Evolutionary conservation across 164 flowering plant species (phyloP), one percentile per base, ranked within the genome.

Genomic region (Macadamia tetraphylla): DNA sequence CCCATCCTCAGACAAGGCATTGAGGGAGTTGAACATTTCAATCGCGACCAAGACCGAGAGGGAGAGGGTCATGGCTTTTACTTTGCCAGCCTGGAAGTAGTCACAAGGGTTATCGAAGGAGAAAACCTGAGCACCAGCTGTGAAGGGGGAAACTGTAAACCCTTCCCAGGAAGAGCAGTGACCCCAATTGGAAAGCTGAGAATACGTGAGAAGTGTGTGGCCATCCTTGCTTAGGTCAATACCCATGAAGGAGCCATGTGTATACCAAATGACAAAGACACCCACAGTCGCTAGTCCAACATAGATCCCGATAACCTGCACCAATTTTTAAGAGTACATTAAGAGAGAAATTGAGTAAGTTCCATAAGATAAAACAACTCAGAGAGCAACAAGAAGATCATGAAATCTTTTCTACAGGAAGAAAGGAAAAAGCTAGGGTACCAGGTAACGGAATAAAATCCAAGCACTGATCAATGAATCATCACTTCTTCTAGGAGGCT

Each of bases 201-300:
- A 83, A 73, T 86, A 89, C 14, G 83, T 77, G 62, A 91, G 93
- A 5, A 89, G 86, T 30, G 80, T 82, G 70, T 91, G 97, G 8
- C 97, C 97, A 69, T 91, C 97, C 51, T 77, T 79, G 62, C 85
- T 83, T 49, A 91, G 84, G 66, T 91, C 82, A 52, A 91, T 91
- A 49, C 91, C 88, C 60, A 89, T 46, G 80, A 91, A 91, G 55
- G 92, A 83, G 65, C 76, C 75, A 17, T 85, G 88, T 11, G 97
- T 91, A 74, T 80, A 91, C 97, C 97, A 91, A 40, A 91, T 89
- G 75, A 91, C 67, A 68, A 91, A 91, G 11, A 91, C 75, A 8
- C 97, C 97, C 11, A 91, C 97, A 0, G 97, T 91, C 68, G 97
- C 97, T 31, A 86, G 0, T 29, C 97, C 97, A 56, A 91, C 97